Evolutionary conservation across 495 filamentous ascomycete species (phyloP).

Genomic region (Neurospora sp.): DNA sequence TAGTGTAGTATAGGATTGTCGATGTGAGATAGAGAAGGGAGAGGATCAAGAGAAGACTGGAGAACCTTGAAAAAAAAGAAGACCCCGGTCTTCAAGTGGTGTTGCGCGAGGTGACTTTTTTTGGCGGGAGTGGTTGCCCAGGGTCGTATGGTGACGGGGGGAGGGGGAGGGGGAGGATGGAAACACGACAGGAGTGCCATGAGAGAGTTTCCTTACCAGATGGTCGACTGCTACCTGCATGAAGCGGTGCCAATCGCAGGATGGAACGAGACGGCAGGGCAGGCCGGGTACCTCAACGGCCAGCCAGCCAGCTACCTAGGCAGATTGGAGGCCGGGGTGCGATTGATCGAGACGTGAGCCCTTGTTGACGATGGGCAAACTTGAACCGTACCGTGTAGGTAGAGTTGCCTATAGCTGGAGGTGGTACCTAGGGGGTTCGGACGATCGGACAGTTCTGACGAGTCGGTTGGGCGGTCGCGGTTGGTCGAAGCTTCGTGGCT

Average conservation of each 20-base stretch:
- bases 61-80: background rate
- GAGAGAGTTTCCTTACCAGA: conserved; percentile 1
- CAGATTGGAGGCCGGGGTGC: background rate
- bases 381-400: background rate
- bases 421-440: background rate
- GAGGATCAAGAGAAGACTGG: background rate
- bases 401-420: background rate
- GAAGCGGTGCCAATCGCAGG: conserved; percentile 7
- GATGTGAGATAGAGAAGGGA: background rate
- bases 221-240: conserved; percentile 12
- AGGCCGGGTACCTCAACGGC: background rate
- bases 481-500: background rate
- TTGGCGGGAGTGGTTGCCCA: background rate
- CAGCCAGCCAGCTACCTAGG: background rate
- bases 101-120: background rate
- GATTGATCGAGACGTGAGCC: background rate
- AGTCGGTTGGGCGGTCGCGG: background rate
- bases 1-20: background rate
- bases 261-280: conserved; percentile 2
- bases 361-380: background rate
- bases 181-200: conserved; percentile 2
- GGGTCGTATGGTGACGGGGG: background rate
- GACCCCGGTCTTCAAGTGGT: background rate
- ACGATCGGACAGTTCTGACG: background rate
- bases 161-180: background rate